A percentile compares a stretch with the other conserved stretches of the same genome.
Conservation (phyloP, 106 monocot species). For the Platanthera zijinensis region DNA sequence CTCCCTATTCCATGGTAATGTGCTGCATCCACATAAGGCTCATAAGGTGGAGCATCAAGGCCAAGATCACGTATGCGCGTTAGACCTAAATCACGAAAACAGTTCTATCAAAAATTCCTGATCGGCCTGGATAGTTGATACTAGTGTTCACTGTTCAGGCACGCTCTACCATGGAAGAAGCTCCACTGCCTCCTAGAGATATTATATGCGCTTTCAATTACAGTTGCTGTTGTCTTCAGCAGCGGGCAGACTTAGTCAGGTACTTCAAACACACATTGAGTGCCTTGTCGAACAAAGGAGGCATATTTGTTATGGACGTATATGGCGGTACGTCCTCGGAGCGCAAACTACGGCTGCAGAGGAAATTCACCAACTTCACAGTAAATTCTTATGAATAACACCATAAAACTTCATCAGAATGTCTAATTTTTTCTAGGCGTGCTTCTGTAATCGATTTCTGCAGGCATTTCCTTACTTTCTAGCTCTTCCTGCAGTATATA, state of each 20-base stretch:
- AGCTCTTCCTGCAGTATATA: slow-evolving; percentile 47
- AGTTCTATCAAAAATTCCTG: slow-evolving; percentile 8
- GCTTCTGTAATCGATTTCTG: no score
- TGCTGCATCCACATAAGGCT: slow-evolving; percentile 57
- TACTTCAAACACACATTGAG: slow-evolving; percentile 64
- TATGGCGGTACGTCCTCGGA: slow-evolving; percentile 96
- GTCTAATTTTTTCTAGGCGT: no score
- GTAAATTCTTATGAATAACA: slow-evolving; percentile 26
- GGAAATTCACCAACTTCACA: slow-evolving; percentile 68
- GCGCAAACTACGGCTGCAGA: slow-evolving; percentile 57
- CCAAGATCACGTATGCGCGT: slow-evolving; percentile 15
- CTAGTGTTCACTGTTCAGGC: neutral
- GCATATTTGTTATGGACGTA: slow-evolving; percentile 94
- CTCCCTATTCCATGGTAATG: slow-evolving; percentile 85
- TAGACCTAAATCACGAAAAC: slow-evolving; percentile 18
- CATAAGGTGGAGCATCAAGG: slow-evolving; percentile 17
- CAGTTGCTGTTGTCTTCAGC: slow-evolving; percentile 95
- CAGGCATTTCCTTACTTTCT: neutral
- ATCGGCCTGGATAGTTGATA: neutral
- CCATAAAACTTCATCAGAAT: no score
- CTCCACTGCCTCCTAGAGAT: slow-evolving; percentile 50
- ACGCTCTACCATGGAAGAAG: slow-evolving; percentile 30
- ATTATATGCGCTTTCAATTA: slow-evolving; percentile 95
- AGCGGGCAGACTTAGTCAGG: slow-evolving; percentile 52
- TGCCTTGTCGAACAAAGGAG: slow-evolving; percentile 63